phyloP scores from a whole-genome alignment of 179 eudicot species.

The Pouteria campechiana region DNA sequence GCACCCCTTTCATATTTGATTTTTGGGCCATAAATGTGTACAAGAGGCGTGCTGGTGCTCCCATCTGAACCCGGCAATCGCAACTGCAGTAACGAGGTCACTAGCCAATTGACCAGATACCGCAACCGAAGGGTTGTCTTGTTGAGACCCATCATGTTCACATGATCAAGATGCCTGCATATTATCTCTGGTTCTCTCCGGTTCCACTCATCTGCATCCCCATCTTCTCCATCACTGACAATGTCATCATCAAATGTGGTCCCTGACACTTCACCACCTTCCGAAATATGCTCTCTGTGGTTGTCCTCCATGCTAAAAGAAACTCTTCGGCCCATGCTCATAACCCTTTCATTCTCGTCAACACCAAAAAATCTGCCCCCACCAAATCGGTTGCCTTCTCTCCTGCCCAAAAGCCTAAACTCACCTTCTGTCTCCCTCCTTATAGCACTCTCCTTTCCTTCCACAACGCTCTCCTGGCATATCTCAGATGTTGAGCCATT shows the following conservation, averaged over 20 bases:
- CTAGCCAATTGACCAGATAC: constrained; percentile 91
- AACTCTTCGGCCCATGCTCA: constrained; percentile 61
- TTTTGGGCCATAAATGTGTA: constrained; percentile 94
- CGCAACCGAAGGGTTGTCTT: constrained; percentile 79
- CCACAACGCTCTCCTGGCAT: too few relatives aligned
- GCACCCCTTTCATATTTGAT: constrained; percentile 97
- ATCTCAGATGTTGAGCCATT: constrained; percentile 35
- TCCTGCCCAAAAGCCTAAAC: constrained; percentile 77
- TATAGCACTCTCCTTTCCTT: constrained; percentile 65
- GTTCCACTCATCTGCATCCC: constrained; percentile 50
- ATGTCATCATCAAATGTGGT: constrained; percentile 48
- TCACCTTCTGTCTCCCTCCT: constrained; percentile 91
- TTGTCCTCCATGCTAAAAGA: constrained; percentile 71
- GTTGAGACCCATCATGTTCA: constrained; percentile 95
- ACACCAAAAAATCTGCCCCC: constrained; percentile 59
- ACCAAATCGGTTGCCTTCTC: constrained; percentile 51
- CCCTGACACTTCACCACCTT: constrained; percentile 60
- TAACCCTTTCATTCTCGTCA: constrained; percentile 54
- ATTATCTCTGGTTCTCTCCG: constrained; percentile 86
- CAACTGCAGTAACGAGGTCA: constrained; percentile 78
- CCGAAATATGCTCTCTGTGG: constrained; percentile 36
- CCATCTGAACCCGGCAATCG: constrained; percentile 41
- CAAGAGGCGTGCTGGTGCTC: constrained; percentile 30
- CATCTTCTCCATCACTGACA: constrained; percentile 64
- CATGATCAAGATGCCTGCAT: constrained; percentile 90